Evolutionary conservation across 306 rosid species (phyloP).

Genomic region (cucumber (Cucumis sativus)): DNA sequence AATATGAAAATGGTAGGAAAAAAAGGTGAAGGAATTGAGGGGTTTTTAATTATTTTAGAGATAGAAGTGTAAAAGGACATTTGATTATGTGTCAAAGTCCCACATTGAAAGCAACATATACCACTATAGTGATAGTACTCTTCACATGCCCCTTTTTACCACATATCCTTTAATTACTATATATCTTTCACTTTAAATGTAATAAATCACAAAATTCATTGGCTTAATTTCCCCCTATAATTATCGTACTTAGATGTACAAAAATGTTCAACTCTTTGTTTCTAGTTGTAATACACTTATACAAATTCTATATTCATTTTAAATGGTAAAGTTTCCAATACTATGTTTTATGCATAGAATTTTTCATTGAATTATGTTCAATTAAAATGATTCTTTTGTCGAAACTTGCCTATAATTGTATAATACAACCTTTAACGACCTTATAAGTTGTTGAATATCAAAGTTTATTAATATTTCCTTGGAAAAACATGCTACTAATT

Average conservation of each 20-base stretch:
- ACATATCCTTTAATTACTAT: background rate
- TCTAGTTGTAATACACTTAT: background rate
- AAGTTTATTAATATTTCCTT: no score
- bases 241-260: background rate
- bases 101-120: background rate
- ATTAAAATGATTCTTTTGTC: no score
- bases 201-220: background rate
- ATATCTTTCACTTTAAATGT: background rate
- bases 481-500: no score
- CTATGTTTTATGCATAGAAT: no score
- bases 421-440: no score
- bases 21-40: background rate
- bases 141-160: background rate
- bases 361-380: no score
- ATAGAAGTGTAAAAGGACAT: background rate
- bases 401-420: no score
- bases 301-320: no score
- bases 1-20: background rate
- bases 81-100: slow-evolving; percentile 4
- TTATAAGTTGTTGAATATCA: no score
- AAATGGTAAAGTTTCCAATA: background rate
- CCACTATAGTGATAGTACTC: background rate
- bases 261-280: background rate
- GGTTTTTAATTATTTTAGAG: background rate
- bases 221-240: background rate